A percentile compares a stretch with the other conserved stretches of the same genome.
Conservation (phyloP, 75 land plant genomes). For the Larix kaempferi region DNA sequence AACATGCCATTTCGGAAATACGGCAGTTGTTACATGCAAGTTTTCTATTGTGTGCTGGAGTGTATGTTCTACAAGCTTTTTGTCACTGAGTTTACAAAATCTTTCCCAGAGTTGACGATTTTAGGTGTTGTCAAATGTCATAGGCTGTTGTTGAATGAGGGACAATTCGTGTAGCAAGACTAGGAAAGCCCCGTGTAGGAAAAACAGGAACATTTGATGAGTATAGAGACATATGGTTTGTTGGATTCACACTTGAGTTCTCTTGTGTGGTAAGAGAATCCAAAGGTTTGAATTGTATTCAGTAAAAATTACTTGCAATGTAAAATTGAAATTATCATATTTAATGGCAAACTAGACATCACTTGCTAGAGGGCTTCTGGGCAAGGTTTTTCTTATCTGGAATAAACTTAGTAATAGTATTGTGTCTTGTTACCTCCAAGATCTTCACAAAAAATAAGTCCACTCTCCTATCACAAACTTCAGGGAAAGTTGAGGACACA, state of each 20-base stretch:
- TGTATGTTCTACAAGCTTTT: neutral
- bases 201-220: slow-evolving; percentile 47
- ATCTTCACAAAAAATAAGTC: too few relatives aligned
- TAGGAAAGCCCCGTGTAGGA: slow-evolving; percentile 41
- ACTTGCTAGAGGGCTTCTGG: neutral
- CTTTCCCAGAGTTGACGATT: slow-evolving; percentile 11
- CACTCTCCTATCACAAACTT: too few relatives aligned
- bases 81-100: neutral
- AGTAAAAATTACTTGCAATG: neutral
- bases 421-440: too few relatives aligned
- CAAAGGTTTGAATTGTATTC: neutral
- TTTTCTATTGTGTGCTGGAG: neutral
- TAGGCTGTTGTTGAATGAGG: slow-evolving; percentile 42
- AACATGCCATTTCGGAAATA: slow-evolving; percentile 32
- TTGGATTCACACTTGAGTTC: slow-evolving; percentile 39
- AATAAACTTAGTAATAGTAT: too few relatives aligned
- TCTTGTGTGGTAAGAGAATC: slow-evolving; percentile 33
- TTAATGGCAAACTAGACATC: neutral
- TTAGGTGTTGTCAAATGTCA: slow-evolving; percentile 21
- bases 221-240: slow-evolving; percentile 45
- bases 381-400: too few relatives aligned
- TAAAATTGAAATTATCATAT: neutral
- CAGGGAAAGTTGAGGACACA: too few relatives aligned
- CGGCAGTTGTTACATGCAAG: slow-evolving; percentile 36
- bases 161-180: slow-evolving; percentile 28